Conservation (phyloP, 371 early-diverging fungal species). For the Catenaria anguillulae region DNA sequence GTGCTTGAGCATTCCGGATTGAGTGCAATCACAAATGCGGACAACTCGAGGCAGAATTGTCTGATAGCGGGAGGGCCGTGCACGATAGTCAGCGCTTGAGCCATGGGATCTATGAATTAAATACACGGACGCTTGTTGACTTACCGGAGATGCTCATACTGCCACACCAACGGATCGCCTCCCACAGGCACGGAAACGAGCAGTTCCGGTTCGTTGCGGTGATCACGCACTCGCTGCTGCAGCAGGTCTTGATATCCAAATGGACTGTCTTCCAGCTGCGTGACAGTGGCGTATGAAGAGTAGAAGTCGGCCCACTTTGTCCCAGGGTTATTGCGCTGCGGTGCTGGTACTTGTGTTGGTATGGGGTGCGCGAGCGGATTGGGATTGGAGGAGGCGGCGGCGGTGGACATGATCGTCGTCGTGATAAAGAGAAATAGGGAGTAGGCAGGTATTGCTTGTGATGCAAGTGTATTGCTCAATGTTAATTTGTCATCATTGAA, state of each 20-base stretch:
- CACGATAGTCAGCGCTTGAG: too few relatives aligned
- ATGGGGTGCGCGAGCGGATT: too few relatives aligned
- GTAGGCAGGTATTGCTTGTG: too few relatives aligned
- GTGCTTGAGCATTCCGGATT: slow-evolving; percentile 60
- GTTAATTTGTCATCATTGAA: too few relatives aligned
- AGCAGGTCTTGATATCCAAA: slow-evolving; percentile 69
- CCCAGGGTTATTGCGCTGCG: not conserved
- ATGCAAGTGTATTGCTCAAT: too few relatives aligned
- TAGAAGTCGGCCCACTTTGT: not conserved
- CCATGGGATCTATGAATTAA: not conserved
- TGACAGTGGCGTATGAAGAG: not conserved
- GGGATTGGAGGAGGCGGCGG: too few relatives aligned
- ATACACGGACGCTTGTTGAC: slow-evolving; percentile 17
- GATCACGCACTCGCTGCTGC: slow-evolving; percentile 52
- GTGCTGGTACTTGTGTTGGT: not conserved
- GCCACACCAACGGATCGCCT: slow-evolving; percentile 62
- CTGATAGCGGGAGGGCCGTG: too few relatives aligned
- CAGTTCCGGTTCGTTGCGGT: slow-evolving; percentile 41
- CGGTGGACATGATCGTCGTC: too few relatives aligned
- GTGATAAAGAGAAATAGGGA: too few relatives aligned
- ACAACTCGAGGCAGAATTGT: slow-evolving; percentile 52
- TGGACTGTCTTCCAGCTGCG: slow-evolving; percentile 48
- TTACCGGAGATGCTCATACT: slow-evolving; percentile 76
- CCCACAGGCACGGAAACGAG: slow-evolving; percentile 49
- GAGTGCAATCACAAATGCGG: slow-evolving; percentile 53